Evolutionary conservation across 495 filamentous ascomycete genomes (phyloP), one percentile per base, ranked within the genome.

Genomic region (Pyronema domesticum): DNA sequence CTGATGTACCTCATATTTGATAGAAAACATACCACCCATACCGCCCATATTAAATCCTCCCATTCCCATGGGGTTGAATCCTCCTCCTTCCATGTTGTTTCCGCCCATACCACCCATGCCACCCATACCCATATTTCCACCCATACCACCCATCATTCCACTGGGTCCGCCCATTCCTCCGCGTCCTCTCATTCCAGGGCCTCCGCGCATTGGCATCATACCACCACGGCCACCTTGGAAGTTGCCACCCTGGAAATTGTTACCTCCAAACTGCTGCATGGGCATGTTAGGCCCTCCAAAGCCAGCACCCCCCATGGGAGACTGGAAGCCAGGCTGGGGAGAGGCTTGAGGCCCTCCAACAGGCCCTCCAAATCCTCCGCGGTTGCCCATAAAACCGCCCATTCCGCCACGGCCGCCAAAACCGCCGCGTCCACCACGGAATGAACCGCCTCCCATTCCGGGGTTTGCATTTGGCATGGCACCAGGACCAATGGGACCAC

Each of bases 141-240:
- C 71, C 71, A 80, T 81, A n/a, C 62, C 73, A 34, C 66, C 68
- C 71, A 75, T 77, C 56, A 70, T 72, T 19, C 64, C 69, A 57
- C 67, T 69, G 46, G 72, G 68, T 14, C 59, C 69, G 57, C 74
- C 70, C 48, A 76, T 79, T 45, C 79, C 83, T 37, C 82, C 71
- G 39, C 84, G 78, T 45, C 85, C 81, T 53, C 82, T 77, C 83
- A 88, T 88, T 30, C 55, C 59, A 7, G 57, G 55, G 1, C 56
- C 54, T 14, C 63, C 62, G 53, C 63, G 58, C 63, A 65, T 65
- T 23, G 54, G 59, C 23, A 63, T 65, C 56, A 61, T 65, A 46
- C 48, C 53, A 45, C 62, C 62, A 51, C 53, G 51, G 30, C 62
- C 62, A 14, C 70, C 71, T 8, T 74, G 74, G 57, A 73, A 73